These are phyloP conservation scores for Yarrowia sp. DNA, from an alignment of 805 yeast species.

Conservation along the genomic window DNA sequence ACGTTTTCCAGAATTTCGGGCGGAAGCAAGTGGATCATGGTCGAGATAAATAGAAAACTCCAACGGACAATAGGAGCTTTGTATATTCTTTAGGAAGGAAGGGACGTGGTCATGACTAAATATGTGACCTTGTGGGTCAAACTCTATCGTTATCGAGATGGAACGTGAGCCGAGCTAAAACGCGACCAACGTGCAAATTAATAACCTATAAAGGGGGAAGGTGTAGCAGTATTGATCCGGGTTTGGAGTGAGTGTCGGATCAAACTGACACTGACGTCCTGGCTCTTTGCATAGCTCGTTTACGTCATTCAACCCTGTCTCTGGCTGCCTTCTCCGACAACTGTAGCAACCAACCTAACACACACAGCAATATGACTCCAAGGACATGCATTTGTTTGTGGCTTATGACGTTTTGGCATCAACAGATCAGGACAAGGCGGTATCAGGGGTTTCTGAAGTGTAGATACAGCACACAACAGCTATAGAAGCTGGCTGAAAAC, in stretches of 20 bases:
- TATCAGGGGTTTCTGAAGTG: too few species aligned
- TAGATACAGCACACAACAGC: too few species aligned
- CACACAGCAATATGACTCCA: not conserved
- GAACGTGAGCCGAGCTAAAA: conserved; percentile 4
- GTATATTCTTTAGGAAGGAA: not conserved
- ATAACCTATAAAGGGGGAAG: not conserved
- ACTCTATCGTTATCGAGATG: conserved; percentile 23
- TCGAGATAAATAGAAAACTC: not conserved
- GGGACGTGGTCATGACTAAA: not conserved
- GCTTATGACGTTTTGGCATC: not conserved
- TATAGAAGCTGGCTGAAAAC: too few species aligned
- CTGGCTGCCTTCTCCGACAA: not conserved
- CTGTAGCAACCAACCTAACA: not conserved
- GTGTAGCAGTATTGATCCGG: too few species aligned
- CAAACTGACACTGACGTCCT: too few species aligned
- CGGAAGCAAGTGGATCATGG: conserved; percentile 16
- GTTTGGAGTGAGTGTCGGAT: too few species aligned
- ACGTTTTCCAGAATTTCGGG: conserved; percentile 2
- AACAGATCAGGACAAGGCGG: too few species aligned
- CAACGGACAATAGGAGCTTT: not conserved
- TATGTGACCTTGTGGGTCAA: conserved; percentile 25
- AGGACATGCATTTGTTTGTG: not conserved
- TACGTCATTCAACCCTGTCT: too few species aligned
- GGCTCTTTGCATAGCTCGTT: too few species aligned
- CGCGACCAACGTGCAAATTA: not conserved